These are phyloP conservation scores for Trametes elegans DNA, from an alignment of 768 basidiomycete genomes.

Conservation along the genomic window DNA sequence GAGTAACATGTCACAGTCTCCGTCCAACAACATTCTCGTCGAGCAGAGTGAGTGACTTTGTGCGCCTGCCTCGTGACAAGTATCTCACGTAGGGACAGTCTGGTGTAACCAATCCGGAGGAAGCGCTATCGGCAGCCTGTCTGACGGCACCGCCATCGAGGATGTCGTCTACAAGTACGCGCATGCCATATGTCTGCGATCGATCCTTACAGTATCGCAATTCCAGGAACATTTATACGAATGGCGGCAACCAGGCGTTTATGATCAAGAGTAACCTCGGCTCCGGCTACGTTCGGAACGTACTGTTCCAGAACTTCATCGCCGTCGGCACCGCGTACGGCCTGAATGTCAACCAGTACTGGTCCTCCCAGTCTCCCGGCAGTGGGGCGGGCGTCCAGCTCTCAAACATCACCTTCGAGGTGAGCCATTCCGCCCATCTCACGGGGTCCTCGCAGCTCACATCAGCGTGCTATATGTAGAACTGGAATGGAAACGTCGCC, in stretches of 20 bases:
- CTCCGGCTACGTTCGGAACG: constrained; percentile 28
- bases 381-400: constrained; percentile 28
- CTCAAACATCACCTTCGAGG: constrained; percentile 30
- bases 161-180: constrained; percentile 25
- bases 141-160: constrained; percentile 26
- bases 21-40: constrained; percentile 29
- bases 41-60: constrained; percentile 23
- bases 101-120: constrained; percentile 35
- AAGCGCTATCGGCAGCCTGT: constrained; percentile 30
- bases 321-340: constrained; percentile 30
- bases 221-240: constrained; percentile 27
- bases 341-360: constrained; percentile 30
- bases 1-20: constrained; percentile 1
- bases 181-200: not conserved
- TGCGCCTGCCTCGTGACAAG: not conserved
- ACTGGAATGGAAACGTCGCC: constrained; percentile 30
- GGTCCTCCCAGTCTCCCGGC: constrained; percentile 24
- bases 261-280: constrained; percentile 31
- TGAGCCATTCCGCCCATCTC: not conserved
- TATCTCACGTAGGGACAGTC: constrained; percentile 3
- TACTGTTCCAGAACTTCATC: constrained; percentile 31
- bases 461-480: constrained; percentile 10
- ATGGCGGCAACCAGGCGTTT: constrained; percentile 32
- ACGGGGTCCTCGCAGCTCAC: not conserved
- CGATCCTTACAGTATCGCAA: not conserved